Base-by-base conservation (phyloP, 345 rosid species). In the Gossypium bickii region DNA sequence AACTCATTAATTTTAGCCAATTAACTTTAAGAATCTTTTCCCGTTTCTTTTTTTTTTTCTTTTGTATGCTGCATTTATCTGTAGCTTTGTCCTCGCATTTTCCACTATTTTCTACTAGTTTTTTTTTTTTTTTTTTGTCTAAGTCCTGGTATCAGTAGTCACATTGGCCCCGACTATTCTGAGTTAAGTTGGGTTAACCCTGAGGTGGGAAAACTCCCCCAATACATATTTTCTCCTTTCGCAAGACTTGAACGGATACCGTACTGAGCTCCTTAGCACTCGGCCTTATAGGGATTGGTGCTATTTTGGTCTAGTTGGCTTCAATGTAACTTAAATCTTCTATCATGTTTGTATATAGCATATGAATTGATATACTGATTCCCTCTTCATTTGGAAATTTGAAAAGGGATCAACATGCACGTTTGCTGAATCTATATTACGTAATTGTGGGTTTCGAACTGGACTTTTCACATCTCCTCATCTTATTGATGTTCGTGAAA, bases 391-490 rank as follows among this genome's bases (percentile, higher is more conserved):
- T 58, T 77, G 73, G 67, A 20, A 71, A 3, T 59, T 60, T 67
- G 70, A 51, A 77, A 78, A 95, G 99, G 99, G 98, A 77, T 95
- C 97, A 27, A 91, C 98, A 1, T 95, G 99, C 77, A 85, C 93
- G 12, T 95, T 95, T 74, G 55, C 92, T 1, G 98, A 95, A 85
- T 90, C 97, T 45, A 93, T 93, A 73, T 84, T 95, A 49, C 92
- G 93, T 38, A 79, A 83, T 61, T 93, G 90, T 75, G 94, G 98
- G 70, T 90, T 93, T 77, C 92, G 76, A 73, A 95, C 97, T 13
- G 98, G 99, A 57, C 91, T 95, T 61, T 95, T 95, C 80, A 91
- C 97, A 1, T 95, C 98, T 72, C 99, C 99, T 78, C 98, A 91
- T 80, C 94, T 95, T 73, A 87, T 93, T 12, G 97, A 91, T 87